Base-by-base conservation (phyloP, 2,329 filamentous ascomycete species). In the Ophiostoma ulmi region DNA sequence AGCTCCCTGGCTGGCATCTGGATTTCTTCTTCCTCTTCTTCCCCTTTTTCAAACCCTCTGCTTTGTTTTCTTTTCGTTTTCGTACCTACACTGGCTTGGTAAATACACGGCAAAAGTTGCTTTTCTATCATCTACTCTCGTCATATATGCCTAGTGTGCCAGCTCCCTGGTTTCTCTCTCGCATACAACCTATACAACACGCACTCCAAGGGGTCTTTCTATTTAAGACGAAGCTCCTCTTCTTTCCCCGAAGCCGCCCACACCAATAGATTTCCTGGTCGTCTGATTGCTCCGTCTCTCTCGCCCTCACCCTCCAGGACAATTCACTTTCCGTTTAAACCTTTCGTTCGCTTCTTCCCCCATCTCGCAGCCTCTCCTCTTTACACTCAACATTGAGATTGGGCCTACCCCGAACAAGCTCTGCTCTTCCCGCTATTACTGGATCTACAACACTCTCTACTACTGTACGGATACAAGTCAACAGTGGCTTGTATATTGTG, bases 191-290 rank as follows among this genome's bases (percentile, higher is more conserved):
- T 11, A 64, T 64, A 36, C 61, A 64, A 38, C 35, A 64, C 14
- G 38, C 67, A 35, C 55, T 66, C 67, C 36, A 65, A 48, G 22
- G 39, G 61, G 38, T 35, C 20, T 14, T 48, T 66, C 48, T 52
- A 20, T 70, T 61, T 63, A 58, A n/a, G 55, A 68, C 61, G 68
- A 26, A 61, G 39, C 52, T 48, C 14, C 44, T 70, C 44, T 55
- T 52, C 66, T 69, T 52, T 69, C 61, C 61, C 67, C 67, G 20
- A 69, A 69, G n/a, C 26, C 63, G 52, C 67, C 70, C 61, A 67
- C 70, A 67, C 67, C 52, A 58, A 71, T 63, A 48, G n/a, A 67
- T 58, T 48, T 39, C 63, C 38, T 61, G 26, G n/a, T 58, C n/a
- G 11, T 58, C 52, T 58, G 52, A 14, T 58, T 58, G n/a, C 52